These are phyloP conservation scores for Cyclotella atomus DNA, from an alignment of 108 stramenopile species.

Conservation along the genomic window DNA sequence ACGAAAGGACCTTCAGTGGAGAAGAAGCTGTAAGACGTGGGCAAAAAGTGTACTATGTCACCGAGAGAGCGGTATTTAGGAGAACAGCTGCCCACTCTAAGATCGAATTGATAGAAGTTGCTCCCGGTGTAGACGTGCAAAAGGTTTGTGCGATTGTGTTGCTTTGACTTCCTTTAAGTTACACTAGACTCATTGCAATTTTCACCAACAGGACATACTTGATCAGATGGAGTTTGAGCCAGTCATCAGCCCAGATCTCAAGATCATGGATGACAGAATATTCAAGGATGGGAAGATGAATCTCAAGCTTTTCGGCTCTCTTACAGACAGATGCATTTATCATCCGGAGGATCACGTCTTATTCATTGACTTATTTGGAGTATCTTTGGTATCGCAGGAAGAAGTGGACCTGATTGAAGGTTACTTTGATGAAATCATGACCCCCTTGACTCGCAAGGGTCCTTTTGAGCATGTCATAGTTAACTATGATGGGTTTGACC, in stretches of 20 bases:
- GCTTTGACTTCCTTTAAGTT: too few species aligned
- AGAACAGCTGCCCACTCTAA: constrained; percentile 56
- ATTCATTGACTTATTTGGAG: constrained; percentile 68
- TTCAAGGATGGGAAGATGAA: constrained; percentile 63
- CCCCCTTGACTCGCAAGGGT: constrained; percentile 50
- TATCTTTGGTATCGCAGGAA: constrained; percentile 54
- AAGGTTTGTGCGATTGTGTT: too few species aligned
- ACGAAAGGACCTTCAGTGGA: constrained; percentile 75
- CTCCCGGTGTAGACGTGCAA: constrained; percentile 81
- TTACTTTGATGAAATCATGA: constrained; percentile 46
- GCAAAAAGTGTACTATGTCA: constrained; percentile 79
- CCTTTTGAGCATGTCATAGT: constrained; percentile 58
- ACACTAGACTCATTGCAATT: too few species aligned
- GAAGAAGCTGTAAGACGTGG: constrained; percentile 72
- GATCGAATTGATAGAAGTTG: constrained; percentile 82
- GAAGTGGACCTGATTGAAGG: constrained; percentile 57
- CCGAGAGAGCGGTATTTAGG: constrained; percentile 83
- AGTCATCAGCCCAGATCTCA: constrained; percentile 59
- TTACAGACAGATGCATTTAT: constrained; percentile 56
- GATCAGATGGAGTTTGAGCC: constrained; percentile 82
- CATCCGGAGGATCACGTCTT: constrained; percentile 59
- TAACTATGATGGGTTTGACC: constrained; percentile 67
- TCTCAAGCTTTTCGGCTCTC: constrained; percentile 62
- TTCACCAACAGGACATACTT: too few species aligned
- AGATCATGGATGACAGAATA: constrained; percentile 66